Conservation (phyloP, 345 rosid species). For the Murraya koenigii region DNA sequence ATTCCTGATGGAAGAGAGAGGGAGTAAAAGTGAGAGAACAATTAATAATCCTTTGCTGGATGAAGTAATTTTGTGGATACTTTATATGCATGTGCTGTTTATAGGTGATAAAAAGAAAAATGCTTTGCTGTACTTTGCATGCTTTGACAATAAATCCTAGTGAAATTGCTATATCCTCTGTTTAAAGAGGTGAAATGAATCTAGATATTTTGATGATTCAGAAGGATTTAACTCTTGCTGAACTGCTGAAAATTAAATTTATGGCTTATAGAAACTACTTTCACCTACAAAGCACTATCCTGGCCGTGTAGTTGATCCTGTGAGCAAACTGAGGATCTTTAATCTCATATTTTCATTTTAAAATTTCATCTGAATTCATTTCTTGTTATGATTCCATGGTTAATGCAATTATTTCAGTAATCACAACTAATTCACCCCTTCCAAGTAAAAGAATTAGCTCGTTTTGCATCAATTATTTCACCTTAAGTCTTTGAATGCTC, state of each 20-base stretch:
- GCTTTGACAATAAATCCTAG: background rate
- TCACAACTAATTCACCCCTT: background rate
- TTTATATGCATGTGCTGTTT: background rate
- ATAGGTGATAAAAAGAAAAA: background rate
- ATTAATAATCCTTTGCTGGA: too few relatives aligned
- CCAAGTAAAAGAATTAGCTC: background rate
- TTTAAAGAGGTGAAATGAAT: background rate
- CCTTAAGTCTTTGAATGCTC: background rate
- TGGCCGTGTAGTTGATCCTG: background rate
- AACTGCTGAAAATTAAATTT: background rate
- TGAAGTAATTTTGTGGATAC: background rate
- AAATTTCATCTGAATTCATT: background rate
- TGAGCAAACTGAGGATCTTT: background rate
- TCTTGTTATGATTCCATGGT: background rate
- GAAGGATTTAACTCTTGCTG: background rate
- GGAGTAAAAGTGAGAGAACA: background rate
- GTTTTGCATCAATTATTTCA: background rate
- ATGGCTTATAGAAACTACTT: background rate
- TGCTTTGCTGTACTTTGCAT: background rate
- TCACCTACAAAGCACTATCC: background rate
- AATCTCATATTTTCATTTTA: background rate
- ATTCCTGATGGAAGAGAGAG: background rate
- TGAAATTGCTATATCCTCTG: background rate
- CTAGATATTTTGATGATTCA: background rate
- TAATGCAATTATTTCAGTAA: background rate